A percentile compares a stretch with the other conserved stretches of the same genome.
phyloP scores from a whole-genome alignment of 1,284 basidiomycete genomes.

The Tylopilus microsporus region DNA sequence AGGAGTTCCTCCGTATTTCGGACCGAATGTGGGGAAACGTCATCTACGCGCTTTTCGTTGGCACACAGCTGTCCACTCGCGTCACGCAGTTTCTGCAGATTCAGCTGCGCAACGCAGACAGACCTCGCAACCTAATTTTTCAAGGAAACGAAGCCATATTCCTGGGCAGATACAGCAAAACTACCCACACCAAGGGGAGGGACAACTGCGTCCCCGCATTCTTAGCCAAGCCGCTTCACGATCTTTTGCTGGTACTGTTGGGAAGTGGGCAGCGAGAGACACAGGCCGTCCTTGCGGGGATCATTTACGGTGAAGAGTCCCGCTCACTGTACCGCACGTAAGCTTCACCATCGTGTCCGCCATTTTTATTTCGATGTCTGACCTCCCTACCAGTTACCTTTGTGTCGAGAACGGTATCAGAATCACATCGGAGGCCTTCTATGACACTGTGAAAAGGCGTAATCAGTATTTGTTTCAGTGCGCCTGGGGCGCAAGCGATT shows the following conservation, averaged over 20 bases:
- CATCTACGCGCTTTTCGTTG: neutral
- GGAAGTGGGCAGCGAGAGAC: neutral
- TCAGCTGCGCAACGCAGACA: neutral
- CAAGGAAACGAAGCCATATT: neutral
- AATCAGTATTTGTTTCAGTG: neutral
- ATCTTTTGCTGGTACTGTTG: neutral
- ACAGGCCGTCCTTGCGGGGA: no score
- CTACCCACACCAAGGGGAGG: neutral
- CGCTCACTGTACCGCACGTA: neutral
- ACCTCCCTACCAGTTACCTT: neutral
- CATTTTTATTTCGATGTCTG: no score
- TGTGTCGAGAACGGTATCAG: neutral
- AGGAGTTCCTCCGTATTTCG: neutral
- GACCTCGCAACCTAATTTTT: neutral
- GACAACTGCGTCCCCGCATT: neutral
- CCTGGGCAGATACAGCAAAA: neutral
- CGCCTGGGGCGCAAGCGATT: neutral
- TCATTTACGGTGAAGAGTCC: neutral
- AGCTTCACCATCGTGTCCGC: neutral
- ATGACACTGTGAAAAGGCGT: neutral
- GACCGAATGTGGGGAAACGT: neutral
- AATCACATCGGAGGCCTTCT: neutral
- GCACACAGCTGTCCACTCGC: neutral
- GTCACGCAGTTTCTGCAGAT: neutral
- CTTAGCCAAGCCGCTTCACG: neutral